Conservation (phyloP, 805 yeast species). For the Brettanomyces bruxellensis region DNA sequence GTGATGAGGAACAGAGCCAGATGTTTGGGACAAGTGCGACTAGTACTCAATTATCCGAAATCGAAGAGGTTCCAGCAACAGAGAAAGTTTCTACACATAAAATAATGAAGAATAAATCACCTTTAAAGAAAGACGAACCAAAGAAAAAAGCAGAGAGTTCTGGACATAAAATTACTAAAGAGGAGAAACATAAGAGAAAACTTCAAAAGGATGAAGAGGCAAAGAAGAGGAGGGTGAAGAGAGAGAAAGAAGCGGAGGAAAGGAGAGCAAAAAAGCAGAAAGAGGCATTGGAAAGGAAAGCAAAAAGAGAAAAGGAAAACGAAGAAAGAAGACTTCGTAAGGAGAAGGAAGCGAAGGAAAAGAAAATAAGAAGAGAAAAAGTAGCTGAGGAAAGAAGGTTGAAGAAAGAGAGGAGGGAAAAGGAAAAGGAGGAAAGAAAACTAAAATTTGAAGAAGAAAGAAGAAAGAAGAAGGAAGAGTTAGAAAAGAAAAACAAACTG, state of each 20-base stretch:
- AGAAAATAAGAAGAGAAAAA: constrained; percentile 10
- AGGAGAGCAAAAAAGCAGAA: constrained; percentile 3
- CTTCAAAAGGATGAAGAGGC: neutral
- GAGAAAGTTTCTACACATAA: too few species aligned
- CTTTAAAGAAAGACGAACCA: neutral
- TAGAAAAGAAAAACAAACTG: constrained; percentile 19
- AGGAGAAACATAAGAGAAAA: neutral
- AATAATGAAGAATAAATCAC: too few species aligned
- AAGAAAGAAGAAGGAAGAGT: constrained; percentile 23
- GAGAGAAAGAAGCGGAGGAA: constrained; percentile 5
- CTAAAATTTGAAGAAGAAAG: constrained; percentile 18
- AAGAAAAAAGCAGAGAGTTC: neutral
- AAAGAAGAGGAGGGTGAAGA: neutral
- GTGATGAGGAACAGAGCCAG: neutral
- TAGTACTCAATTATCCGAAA: neutral
- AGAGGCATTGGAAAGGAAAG: constrained; percentile 7
- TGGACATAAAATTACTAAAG: neutral
- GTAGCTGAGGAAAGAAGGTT: constrained; percentile 16
- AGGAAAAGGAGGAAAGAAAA: constrained; percentile 19
- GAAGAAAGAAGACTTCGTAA: constrained; percentile 6
- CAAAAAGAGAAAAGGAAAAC: constrained; percentile 8
- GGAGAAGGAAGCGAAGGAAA: constrained; percentile 9
- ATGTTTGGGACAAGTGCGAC: neutral
- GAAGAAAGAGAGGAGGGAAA: constrained; percentile 22
- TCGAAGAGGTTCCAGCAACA: too few species aligned